Evolutionary conservation across 768 basidiomycete species (phyloP).

Genomic region (Phaeotremella skinneri): DNA sequence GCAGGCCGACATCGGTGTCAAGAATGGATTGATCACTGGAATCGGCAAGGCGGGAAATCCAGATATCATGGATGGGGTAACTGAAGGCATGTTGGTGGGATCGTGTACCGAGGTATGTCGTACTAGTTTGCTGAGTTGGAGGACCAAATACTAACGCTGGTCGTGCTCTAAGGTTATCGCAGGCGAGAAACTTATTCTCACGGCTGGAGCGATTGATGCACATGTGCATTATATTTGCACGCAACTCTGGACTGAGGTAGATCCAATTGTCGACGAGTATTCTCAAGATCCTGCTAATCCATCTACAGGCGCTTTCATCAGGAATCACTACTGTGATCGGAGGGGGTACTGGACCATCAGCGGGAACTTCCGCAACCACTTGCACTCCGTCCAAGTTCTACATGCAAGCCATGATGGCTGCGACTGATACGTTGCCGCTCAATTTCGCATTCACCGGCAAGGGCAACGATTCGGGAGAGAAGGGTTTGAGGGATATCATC

Average conservation of each 20-base stretch:
- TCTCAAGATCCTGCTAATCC: neutral
- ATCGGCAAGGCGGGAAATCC: constrained; percentile 99
- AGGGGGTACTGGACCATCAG: constrained; percentile 90
- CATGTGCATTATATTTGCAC: constrained; percentile 96
- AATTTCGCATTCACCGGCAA: constrained; percentile 96
- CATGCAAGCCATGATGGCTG: constrained; percentile 83
- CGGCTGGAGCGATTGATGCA: constrained; percentile 86
- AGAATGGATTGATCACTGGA: constrained; percentile 72
- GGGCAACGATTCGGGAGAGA: constrained; percentile 81
- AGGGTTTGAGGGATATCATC: constrained; percentile 69
- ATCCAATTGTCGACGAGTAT: neutral
- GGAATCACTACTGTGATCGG: constrained; percentile 94
- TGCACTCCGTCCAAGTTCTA: constrained; percentile 90
- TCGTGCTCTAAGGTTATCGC: constrained; percentile 64
- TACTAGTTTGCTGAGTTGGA: neutral
- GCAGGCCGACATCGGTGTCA: constrained; percentile 93
- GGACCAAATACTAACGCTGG: constrained; percentile 1
- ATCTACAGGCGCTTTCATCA: constrained; percentile 46
- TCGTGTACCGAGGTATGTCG: constrained; percentile 70
- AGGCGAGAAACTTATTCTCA: constrained; percentile 89
- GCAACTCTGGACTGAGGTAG: constrained; percentile 80
- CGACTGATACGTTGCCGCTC: constrained; percentile 83
- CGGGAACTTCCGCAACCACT: constrained; percentile 87
- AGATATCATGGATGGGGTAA: constrained; percentile 79
- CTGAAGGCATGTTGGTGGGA: constrained; percentile 71